Conservation (phyloP, 345 rosid genomes). For the Aethionema arabicum region DNA sequence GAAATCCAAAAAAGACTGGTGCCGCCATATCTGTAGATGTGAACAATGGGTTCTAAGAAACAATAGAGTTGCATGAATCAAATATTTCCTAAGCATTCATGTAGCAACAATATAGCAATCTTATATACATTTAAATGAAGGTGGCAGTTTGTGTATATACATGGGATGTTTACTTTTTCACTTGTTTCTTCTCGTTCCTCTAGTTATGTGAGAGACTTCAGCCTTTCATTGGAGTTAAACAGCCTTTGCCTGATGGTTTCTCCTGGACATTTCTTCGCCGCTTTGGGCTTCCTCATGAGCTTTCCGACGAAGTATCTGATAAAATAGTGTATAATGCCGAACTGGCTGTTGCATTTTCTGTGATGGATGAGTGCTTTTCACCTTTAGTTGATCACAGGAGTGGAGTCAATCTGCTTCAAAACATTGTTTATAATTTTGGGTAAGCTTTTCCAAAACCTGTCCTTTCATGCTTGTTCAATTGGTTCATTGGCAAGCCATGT, state of each 20-base stretch:
- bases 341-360: conserved; percentile 78
- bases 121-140: not conserved
- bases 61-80: conserved; percentile 5
- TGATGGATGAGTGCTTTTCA: conserved; percentile 96
- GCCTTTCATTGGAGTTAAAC: conserved; percentile 75
- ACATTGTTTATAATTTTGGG: conserved; percentile 86
- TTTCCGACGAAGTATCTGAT: conserved; percentile 48
- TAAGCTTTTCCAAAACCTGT: conserved; percentile 38
- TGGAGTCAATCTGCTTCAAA: conserved; percentile 81
- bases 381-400: conserved; percentile 84
- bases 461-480: conserved; percentile 1
- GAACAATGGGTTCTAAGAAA: conserved; percentile 1
- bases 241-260: conserved; percentile 75
- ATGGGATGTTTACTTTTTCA: not conserved
- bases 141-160: not conserved
- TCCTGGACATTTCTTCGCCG: conserved; percentile 80
- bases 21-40: conserved; percentile 1
- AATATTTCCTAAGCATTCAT: not conserved
- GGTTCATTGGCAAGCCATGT: conserved; percentile 16
- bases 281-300: conserved; percentile 52
- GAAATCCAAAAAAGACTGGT: not conserved
- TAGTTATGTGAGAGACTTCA: conserved; percentile 63
- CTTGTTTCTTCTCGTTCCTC: conserved; percentile 18
- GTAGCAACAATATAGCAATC: conserved; percentile 1
- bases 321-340: conserved; percentile 77